Evolutionary conservation across 306 rosid genomes (phyloP), one percentile per base, ranked within the genome.

Genomic region (Rosa chinensis): DNA sequence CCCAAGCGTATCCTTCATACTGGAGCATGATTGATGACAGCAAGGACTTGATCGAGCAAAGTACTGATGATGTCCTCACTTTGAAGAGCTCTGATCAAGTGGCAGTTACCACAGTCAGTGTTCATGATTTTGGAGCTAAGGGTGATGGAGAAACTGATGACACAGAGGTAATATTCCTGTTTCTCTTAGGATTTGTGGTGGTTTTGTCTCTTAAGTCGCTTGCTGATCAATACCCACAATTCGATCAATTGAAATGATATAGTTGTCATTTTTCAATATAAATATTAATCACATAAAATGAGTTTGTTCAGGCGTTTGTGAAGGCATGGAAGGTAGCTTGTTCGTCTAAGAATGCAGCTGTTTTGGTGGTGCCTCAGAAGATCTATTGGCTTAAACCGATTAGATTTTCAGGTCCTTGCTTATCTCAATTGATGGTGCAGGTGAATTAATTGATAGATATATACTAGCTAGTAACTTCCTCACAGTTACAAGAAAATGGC

Each of bases 241-340:
- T 32, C 37, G 37, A 32, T 17, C 58, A 52, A 0, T 52, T 52
- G 5, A 18, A 48, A 28, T 39, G 23, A 52, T 56, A 48, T 32
- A 76, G 44, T 50, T 25, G 63, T 39, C 12, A 13, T 28, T 32
- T 18, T 56, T 17, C 58, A 52, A n/a, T 56, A 53, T 53, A 53
- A 16, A 20, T 21, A 4, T 48, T 12, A 17, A 16, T 52, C 20
- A 52, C n/a, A 52, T 52, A 52, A 52, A 52, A 1, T 17, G 55
- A 10, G 39, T 71, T 32, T 43, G 37, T 61, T 39, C 40, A 91
- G 98, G 97, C 98, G 32, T 93, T 93, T 74, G 20, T 49, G 81
- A 85, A 84, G 82, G 97, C 96, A 76, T 93, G 98, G 98, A 5
- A 86, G 21, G 87, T 7, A 18, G 97, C 87, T 21, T 93, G 98